Evolutionary conservation across 2,329 filamentous ascomycete genomes (phyloP), one percentile per base, ranked within the genome.

Genomic region (Magnaporthiopsis incrustans): DNA sequence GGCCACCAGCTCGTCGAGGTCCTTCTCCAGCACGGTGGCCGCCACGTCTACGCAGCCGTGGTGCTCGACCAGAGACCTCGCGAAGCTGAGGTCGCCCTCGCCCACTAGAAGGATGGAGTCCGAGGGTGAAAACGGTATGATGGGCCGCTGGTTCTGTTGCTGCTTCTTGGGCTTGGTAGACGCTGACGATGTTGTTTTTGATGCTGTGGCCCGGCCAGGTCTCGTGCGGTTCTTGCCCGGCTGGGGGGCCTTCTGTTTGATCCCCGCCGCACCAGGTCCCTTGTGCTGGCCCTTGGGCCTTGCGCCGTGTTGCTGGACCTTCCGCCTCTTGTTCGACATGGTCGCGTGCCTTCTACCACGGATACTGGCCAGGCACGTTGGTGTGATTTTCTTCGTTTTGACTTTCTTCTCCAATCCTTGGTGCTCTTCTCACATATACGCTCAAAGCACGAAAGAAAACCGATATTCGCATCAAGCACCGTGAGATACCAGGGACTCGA

Each of bases 31-130:
- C 22, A 89, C 86, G 2, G 90, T 92, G 53, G 89, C 89, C 0
- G 85, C 88, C 7, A 94, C 74, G 70, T 87, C 80, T 66, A 78
- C 81, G 77, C 87, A 91, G 68, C 79, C 81, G 76, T 92, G 89
- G 70, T 89, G 81, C 63, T 81, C 75, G 63, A 89, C 80, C 2
- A 94, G 80, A 2, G 85, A 87, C 33, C 83, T 82, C 15, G 90
- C 84, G 73, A 92, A 94, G 73, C 89, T 92, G 71, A 95, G 85
- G 75, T 96, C 91, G 68, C 86, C 91, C 73, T 95, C 91, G 70
- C 91, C 91, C 62, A 94, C 77, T 3, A 94, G 83, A 8, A 95
- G 85, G 67, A 94, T 91, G 69, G 82, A 78, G 68, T 92, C 85
- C 69, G 83, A 85, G 56, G 83, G 77, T 30, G 80, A 74, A 75